A percentile compares a stretch with the other conserved stretches of the same genome.
Conservation (phyloP, 495 filamentous ascomycete species). For the Penicillium paxilli region DNA sequence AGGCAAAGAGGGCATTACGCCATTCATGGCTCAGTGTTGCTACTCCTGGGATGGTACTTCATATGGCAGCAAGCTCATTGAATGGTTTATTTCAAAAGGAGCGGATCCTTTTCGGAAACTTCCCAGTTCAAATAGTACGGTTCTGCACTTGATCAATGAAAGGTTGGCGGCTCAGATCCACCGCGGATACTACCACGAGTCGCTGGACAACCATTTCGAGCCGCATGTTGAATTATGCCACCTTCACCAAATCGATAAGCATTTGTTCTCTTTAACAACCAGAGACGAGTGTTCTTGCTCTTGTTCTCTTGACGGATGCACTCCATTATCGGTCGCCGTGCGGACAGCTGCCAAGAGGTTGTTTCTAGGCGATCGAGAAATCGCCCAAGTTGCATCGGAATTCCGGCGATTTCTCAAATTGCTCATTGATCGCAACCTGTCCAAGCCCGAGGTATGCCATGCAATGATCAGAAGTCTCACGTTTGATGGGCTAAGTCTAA, state of each 20-base stretch:
- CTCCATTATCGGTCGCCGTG: slow-evolving; percentile 1
- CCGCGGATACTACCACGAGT: neutral
- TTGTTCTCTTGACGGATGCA: slow-evolving; percentile 6
- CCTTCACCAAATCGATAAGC: neutral
- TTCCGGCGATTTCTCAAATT: neutral
- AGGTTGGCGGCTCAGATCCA: too few relatives aligned
- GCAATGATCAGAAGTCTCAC: slow-evolving; percentile 4
- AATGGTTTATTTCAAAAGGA: slow-evolving; percentile 6
- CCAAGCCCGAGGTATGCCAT: neutral
- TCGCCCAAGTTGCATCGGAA: neutral
- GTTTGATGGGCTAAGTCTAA: slow-evolving; percentile 5
- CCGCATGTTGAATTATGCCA: neutral
- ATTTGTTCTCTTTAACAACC: neutral
- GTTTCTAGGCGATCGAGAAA: neutral
- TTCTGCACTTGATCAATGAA: neutral
- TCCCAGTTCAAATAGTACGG: neutral
- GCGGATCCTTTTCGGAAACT: neutral
- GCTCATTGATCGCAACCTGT: slow-evolving; percentile 1
- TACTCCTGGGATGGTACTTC: too few relatives aligned
- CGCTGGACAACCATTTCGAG: neutral
- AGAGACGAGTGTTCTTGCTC: slow-evolving; percentile 2
- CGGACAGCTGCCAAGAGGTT: neutral
- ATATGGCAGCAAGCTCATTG: too few relatives aligned
- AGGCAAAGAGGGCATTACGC: neutral
- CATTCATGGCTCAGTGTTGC: neutral